phyloP scores from a whole-genome alignment of 1,139 yeast genomes.

The Lizanozyma gosingica region DNA sequence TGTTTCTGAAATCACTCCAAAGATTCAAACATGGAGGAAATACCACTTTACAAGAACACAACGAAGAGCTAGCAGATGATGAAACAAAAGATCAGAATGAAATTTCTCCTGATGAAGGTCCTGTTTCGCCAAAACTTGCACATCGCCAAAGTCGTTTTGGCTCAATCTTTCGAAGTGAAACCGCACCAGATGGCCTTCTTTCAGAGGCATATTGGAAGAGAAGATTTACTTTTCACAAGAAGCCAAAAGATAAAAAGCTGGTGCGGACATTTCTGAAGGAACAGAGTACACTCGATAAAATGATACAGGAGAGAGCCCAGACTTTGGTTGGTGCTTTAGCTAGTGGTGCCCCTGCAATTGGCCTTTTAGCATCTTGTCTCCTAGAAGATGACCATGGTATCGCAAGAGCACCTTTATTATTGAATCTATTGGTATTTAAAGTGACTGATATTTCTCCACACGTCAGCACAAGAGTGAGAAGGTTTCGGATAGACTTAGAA shows the following conservation, averaged over 20 bases:
- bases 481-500: slow-evolving; percentile 63
- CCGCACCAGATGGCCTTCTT: background rate
- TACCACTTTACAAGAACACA: background rate
- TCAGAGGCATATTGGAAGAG: background rate
- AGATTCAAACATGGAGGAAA: background rate
- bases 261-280: background rate
- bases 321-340: slow-evolving; percentile 54
- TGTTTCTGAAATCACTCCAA: background rate
- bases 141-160: background rate
- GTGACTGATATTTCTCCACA: slow-evolving; percentile 45
- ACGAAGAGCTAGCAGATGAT: background rate
- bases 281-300: background rate
- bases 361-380: slow-evolving; percentile 68
- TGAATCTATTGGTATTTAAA: slow-evolving; percentile 62
- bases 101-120: background rate
- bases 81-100: background rate
- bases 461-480: slow-evolving; percentile 38
- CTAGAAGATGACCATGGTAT: slow-evolving; percentile 71
- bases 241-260: background rate
- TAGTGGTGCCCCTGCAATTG: slow-evolving; percentile 74
- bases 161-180: background rate
- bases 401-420: slow-evolving; percentile 71
- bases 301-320: slow-evolving; percentile 40
- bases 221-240: background rate
- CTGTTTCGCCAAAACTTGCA: background rate